Conservation (phyloP, 1,284 basidiomycete genomes). For the Ustilago crameri region DNA sequence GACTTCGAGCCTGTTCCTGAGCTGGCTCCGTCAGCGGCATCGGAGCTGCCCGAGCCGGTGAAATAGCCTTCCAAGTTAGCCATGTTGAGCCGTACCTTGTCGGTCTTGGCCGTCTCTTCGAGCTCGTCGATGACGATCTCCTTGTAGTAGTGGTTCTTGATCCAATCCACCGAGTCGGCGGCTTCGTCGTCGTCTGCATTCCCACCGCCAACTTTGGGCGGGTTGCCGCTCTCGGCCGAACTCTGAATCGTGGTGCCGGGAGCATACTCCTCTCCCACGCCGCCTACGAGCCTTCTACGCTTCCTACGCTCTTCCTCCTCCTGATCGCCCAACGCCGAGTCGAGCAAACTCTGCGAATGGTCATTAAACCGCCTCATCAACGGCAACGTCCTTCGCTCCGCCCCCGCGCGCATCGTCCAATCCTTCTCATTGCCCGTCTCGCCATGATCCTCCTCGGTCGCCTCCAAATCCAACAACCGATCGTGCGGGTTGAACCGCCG, state of each 20-base stretch:
- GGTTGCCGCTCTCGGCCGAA: slow-evolving; percentile 20
- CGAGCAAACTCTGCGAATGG: slow-evolving; percentile 88
- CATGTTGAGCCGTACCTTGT: slow-evolving; percentile 84
- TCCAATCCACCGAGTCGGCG: slow-evolving; percentile 34
- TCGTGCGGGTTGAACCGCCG: slow-evolving; percentile 78
- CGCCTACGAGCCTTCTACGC: slow-evolving; percentile 54
- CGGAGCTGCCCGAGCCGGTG: neutral
- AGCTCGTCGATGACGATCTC: slow-evolving; percentile 90
- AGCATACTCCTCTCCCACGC: slow-evolving; percentile 61
- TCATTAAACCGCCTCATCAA: slow-evolving; percentile 97
- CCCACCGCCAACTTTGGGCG: slow-evolving; percentile 16
- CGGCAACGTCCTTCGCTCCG: slow-evolving; percentile 85
- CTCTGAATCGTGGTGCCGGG: slow-evolving; percentile 6
- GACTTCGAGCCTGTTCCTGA: neutral
- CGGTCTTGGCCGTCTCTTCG: slow-evolving; percentile 75
- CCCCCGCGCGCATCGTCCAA: slow-evolving; percentile 93
- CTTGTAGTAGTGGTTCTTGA: slow-evolving; percentile 70
- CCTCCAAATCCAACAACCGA: slow-evolving; percentile 83
- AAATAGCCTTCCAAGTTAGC: slow-evolving; percentile 46
- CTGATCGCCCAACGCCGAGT: slow-evolving; percentile 69
- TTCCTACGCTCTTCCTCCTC: slow-evolving; percentile 38
- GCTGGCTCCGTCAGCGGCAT: neutral
- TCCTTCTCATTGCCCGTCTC: slow-evolving; percentile 90
- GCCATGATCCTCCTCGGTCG: slow-evolving; percentile 90
- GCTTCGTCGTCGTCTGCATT: slow-evolving; percentile 14